phyloP scores from a whole-genome alignment of 345 rosid species.

The Moricandia moricandioides region DNA sequence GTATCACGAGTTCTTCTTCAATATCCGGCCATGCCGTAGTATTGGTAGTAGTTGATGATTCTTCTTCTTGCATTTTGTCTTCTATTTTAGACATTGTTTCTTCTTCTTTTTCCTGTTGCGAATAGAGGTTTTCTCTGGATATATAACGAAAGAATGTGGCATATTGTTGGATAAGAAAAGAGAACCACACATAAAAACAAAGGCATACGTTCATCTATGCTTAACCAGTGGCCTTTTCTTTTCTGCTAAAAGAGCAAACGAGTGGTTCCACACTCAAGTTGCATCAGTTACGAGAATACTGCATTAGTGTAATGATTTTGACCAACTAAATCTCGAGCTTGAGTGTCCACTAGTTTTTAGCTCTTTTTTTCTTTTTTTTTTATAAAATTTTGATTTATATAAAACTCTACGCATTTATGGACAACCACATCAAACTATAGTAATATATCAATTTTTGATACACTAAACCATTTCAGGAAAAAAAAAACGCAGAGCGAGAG shows the following conservation, averaged over 20 bases:
- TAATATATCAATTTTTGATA: no score
- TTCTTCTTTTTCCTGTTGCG: constrained; percentile 21
- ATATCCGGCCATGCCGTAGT: constrained; percentile 50
- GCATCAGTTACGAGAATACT: neutral
- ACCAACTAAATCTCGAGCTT: constrained; percentile 19
- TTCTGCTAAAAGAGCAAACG: constrained; percentile 32
- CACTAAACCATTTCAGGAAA: no score
- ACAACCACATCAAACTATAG: neutral
- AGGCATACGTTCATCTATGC: constrained; percentile 58
- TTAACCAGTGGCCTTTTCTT: constrained; percentile 35
- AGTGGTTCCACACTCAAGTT: constrained; percentile 39
- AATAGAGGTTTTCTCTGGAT: constrained; percentile 25
- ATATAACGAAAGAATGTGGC: constrained; percentile 34
- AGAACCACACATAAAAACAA: constrained; percentile 89
- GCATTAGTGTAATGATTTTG: constrained; percentile 25
- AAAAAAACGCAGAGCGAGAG: neutral
- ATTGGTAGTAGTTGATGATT: neutral
- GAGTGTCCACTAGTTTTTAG: constrained; percentile 26
- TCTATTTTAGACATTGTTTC: constrained; percentile 45
- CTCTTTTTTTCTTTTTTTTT: neutral
- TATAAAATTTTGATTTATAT: neutral
- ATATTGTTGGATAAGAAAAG: constrained; percentile 71
- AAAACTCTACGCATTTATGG: neutral
- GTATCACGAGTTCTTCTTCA: constrained; percentile 39
- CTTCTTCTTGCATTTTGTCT: constrained; percentile 34